Evolutionary conservation across 306 rosid genomes (phyloP).

Genomic region (Aeschynomene evenia): DNA sequence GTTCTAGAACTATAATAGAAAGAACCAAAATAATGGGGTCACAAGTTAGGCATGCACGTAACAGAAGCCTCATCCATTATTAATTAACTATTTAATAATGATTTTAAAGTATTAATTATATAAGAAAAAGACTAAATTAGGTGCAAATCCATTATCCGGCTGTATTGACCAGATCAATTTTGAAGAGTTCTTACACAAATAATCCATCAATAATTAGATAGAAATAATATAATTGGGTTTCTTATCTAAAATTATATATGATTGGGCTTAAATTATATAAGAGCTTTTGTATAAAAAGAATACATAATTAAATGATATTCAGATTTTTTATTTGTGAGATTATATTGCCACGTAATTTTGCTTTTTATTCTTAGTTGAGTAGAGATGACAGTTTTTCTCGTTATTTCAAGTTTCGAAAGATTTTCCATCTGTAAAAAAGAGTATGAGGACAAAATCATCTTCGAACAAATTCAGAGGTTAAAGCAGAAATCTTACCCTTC

Average conservation of each 20-base stretch:
- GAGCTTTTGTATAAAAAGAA: not conserved
- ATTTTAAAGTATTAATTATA: not conserved
- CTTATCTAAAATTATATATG: not conserved
- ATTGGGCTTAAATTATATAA: not conserved
- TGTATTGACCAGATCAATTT: not conserved
- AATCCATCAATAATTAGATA: not conserved
- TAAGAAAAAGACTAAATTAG: not conserved
- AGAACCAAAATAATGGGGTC: not conserved
- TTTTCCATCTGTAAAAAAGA: no score
- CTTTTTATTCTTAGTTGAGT: no score
- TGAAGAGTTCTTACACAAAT: not conserved
- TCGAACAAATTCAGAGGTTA: no score
- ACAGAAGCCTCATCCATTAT: not conserved
- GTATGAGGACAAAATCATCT: no score
- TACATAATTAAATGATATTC: not conserved
- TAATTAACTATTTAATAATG: no score
- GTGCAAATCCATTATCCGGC: not conserved
- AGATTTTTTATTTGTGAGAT: not conserved
- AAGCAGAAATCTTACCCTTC: no score
- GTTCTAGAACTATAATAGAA: not conserved
- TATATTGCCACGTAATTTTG: not conserved
- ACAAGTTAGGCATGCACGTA: not conserved
- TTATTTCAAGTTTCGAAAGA: no score
- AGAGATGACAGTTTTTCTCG: no score
- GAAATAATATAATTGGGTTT: not conserved